Conservation (phyloP, 352 stramenopile genomes). For the Halophytophthora batemanensis region DNA sequence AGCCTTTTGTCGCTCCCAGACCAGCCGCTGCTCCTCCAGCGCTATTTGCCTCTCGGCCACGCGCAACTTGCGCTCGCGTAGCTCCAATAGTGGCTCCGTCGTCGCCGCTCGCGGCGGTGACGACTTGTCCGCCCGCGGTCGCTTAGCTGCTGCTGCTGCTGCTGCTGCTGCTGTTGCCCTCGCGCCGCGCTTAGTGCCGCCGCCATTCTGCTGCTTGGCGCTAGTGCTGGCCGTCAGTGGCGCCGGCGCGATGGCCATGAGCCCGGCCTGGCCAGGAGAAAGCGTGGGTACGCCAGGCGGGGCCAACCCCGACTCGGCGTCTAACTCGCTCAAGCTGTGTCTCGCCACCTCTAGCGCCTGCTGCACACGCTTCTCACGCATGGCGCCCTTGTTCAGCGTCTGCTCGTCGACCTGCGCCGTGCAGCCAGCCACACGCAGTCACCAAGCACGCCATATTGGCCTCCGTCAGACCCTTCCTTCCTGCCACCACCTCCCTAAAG, state of each 20-base stretch:
- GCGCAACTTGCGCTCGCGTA: constrained; percentile 31
- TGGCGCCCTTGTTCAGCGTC: constrained; percentile 30
- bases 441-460: not conserved
- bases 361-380: constrained; percentile 34
- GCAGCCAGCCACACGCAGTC: not conserved
- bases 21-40: constrained; percentile 32
- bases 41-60: constrained; percentile 30
- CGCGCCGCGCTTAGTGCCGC: constrained; percentile 22
- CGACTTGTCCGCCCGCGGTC: constrained; percentile 14
- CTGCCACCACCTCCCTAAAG: no score
- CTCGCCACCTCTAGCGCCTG: constrained; percentile 24
- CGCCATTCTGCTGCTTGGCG: constrained; percentile 25
- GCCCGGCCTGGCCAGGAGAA: not conserved
- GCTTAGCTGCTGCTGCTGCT: constrained; percentile 8
- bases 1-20: constrained; percentile 31
- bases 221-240: constrained; percentile 7
- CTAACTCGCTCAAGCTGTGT: constrained; percentile 19
- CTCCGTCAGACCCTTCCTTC: constrained; percentile 15
- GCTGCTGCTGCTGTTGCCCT: constrained; percentile 4
- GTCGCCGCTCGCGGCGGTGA: no score
- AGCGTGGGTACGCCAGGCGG: not conserved
- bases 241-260: constrained; percentile 34
- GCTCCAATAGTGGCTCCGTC: not conserved
- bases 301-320: constrained; percentile 5
- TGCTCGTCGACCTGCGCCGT: constrained; percentile 33